phyloP scores from a whole-genome alignment of 257 asterid genomes.

The Nicotiana paniculata region DNA sequence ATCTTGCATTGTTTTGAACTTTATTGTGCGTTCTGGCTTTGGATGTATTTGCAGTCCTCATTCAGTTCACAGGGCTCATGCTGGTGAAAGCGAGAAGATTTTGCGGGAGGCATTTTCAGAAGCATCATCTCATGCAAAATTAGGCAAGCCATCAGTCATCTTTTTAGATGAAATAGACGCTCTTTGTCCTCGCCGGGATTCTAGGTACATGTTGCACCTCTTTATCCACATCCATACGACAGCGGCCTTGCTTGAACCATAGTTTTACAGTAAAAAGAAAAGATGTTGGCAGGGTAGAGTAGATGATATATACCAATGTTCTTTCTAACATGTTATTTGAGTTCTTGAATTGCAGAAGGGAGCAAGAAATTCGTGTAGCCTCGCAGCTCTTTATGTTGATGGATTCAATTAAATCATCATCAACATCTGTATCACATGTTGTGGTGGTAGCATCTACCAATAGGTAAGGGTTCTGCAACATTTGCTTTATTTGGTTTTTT shows the following conservation, averaged over 20 bases:
- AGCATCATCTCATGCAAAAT: slow-evolving; percentile 60
- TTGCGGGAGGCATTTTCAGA: slow-evolving; percentile 81
- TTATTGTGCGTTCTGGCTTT: slow-evolving; percentile 4
- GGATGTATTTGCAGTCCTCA: slow-evolving; percentile 63
- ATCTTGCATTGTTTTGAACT: neutral
- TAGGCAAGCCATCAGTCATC: slow-evolving; percentile 80
- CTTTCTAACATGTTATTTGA: neutral
- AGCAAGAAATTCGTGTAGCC: slow-evolving; percentile 75
- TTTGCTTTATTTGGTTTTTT: neutral
- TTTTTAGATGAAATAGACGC: slow-evolving; percentile 95
- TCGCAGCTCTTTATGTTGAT: slow-evolving; percentile 81
- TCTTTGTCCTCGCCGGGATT: slow-evolving; percentile 83
- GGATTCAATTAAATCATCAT: slow-evolving; percentile 60
- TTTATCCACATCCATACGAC: neutral
- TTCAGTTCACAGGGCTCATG: slow-evolving; percentile 70
- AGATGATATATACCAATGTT: neutral
- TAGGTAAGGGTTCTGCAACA: slow-evolving; percentile 37
- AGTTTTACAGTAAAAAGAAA: neutral
- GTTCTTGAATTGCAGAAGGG: slow-evolving; percentile 54
- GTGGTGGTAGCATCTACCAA: slow-evolving; percentile 94
- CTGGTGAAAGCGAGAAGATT: slow-evolving; percentile 84
- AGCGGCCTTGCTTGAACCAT: neutral
- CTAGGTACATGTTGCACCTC: slow-evolving; percentile 44
- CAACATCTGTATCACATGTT: slow-evolving; percentile 50
- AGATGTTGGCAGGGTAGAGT: neutral